Percentiles rank a stretch among this genome's conserved stretches.
phyloP scores from a whole-genome alignment of 495 filamentous ascomycete species.

The Neurospora intermedia region DNA sequence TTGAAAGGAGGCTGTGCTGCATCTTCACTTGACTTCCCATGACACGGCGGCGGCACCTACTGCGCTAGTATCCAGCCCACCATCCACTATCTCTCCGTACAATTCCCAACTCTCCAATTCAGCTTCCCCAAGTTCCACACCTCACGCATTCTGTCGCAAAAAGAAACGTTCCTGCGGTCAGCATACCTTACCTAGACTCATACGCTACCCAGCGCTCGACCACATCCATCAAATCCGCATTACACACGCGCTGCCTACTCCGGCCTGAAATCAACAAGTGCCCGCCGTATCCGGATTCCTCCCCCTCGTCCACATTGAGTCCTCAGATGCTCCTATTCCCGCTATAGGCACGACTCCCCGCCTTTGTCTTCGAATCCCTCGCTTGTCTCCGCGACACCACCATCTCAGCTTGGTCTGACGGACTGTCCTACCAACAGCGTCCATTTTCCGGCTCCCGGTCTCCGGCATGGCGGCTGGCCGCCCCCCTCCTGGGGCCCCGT shows the following conservation, averaged over 20 bases:
- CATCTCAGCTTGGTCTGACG: slow-evolving; percentile 21
- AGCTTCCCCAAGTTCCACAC: neutral
- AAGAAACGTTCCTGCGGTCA: neutral
- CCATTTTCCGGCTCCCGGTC: slow-evolving; percentile 1
- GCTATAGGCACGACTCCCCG: neutral
- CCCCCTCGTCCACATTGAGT: neutral
- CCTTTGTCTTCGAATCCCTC: slow-evolving; percentile 2
- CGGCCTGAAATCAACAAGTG: neutral
- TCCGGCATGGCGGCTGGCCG: slow-evolving; percentile 56
- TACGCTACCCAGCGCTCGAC: neutral
- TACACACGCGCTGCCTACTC: neutral
- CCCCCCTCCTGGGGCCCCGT: slow-evolving; percentile 47
- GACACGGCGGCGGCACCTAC: slow-evolving; percentile 10
- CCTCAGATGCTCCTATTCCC: neutral
- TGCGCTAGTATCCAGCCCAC: neutral
- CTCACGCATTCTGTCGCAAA: neutral
- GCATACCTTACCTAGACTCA: neutral
- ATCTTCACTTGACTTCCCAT: neutral
- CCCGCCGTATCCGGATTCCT: neutral
- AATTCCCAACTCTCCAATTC: neutral
- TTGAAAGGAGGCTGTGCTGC: slow-evolving; percentile 14
- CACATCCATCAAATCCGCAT: neutral
- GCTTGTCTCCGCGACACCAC: slow-evolving; percentile 1
- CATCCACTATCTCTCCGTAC: neutral
- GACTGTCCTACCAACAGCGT: slow-evolving; percentile 5